Evolutionary conservation across 345 rosid species (phyloP), one percentile per base, ranked within the genome.

Genomic region (Nephelium lappaceum): DNA sequence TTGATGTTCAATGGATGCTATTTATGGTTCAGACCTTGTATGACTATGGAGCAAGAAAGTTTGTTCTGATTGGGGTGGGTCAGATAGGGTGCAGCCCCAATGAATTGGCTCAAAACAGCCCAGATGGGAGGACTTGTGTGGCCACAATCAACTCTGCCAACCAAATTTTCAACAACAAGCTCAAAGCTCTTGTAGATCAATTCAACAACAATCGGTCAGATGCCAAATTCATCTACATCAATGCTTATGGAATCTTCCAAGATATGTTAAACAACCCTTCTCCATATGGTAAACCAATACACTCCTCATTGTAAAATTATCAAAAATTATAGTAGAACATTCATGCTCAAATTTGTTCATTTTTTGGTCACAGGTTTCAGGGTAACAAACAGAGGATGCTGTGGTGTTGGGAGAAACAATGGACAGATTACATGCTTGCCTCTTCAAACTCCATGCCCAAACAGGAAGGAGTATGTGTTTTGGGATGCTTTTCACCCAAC

Each of bases 71-170:
- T 25, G 98, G 99, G 36, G 76, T 93, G 11, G 99, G 99, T 12
- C 92, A 87, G 73, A 84, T 93, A 11, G 99, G 99, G 0, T 95
- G 99, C 91, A 92, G 91, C 85, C 99, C 98, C 4, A 93, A 85
- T 75, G 83, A 88, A 45, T 58, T 95, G 71, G 92, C 97, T 71
- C 91, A 84, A 55, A 89, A 83, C 43, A 90, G 96, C 69, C 85
- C 83, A 1, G 92, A 92, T 71, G 92, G 96, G 1, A 85, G 67
- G 72, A 92, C 98, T 38, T 90, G 99, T 57, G 96, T 86, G 31
- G 64, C 69, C 36, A 79, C 82, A 39, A 79, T 95, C 69, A 93
- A 95, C 81, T 45, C 74, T 2, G 93, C 99, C 6, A 89, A 86
- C 79, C 88, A 88, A 75, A 85, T 92, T 39, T 95, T 93, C 86